Base-by-base conservation (phyloP, 192 early-diverging fungal species). In the Chytriomyces confervae region DNA sequence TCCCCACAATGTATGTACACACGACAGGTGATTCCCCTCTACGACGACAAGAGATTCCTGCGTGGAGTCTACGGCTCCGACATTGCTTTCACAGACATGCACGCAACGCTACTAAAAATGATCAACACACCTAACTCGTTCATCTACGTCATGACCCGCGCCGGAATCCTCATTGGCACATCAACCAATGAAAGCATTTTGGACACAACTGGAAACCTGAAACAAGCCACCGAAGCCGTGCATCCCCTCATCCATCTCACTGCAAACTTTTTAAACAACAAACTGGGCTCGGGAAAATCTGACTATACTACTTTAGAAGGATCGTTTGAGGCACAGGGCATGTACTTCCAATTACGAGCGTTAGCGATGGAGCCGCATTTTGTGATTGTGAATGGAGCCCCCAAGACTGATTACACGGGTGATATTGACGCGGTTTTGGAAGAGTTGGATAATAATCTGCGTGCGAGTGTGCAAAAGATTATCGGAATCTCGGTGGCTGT, bases 51-150 rank as follows among this genome's bases (percentile, higher is more conserved):
- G 51, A 10, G n/a, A 11, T 13, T 10, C 11, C 51, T 57, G 10
- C 51, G 10, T 57, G 51, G 51, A 16, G 51, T 57, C n/a, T 57
- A 57, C 51, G 51, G 51, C n/a, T 57, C 51, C n/a, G 51, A 57
- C 51, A 10, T 57, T 10, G 51, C 51, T 57, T 57, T 57, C 1
- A 57, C 51, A 57, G 51, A 57, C 51, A 57, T 57, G 51, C 51
- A 57, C 51, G n/a, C 51, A 10, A 57, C 51, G 51, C 51, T 57
- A 57, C 10, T 16, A 57, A 57, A n/a, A 11, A 16, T 57, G 10
- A n/a, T 57, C 51, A 10, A 57, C 10, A 57, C 51, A 16, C 51
- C 51, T 0, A 57, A 57, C 51, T 57, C 51, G 11, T 57, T 57
- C 51, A 57, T 57, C 10, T 57, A 57, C n/a, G 51, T 57, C 51